phyloP scores from a whole-genome alignment of 2,329 filamentous ascomycete genomes.

The Ophiostoma sp. region DNA sequence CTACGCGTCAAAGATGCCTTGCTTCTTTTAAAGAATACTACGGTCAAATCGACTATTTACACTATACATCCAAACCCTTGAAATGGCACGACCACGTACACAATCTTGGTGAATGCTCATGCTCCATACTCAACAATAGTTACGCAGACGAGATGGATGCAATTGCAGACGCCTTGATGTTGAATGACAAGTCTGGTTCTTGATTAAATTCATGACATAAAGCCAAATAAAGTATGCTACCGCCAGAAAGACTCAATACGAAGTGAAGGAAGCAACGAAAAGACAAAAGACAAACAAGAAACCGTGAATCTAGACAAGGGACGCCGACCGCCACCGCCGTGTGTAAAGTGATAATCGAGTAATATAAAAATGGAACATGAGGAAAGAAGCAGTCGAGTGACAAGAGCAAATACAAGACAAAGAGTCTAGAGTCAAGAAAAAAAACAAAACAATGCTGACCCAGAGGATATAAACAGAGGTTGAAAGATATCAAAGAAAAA shows the following conservation, averaged over 20 bases:
- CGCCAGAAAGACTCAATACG: neutral
- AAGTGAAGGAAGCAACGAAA: neutral
- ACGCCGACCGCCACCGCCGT: constrained; percentile 5
- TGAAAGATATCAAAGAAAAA: neutral
- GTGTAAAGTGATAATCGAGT: neutral
- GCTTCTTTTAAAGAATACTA: neutral
- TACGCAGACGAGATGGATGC: neutral
- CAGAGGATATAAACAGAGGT: constrained; percentile 1
- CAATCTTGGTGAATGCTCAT: neutral
- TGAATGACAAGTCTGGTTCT: neutral
- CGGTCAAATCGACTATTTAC: neutral
- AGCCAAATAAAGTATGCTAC: neutral
- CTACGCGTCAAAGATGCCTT: neutral
- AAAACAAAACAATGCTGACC: neutral
- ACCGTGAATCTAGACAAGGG: neutral
- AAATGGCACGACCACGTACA: neutral
- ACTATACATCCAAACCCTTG: neutral
- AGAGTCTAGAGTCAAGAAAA: neutral
- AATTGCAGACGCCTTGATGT: neutral
- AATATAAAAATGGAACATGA: neutral
- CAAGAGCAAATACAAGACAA: neutral
- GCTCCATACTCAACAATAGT: too few species aligned
- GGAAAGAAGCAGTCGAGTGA: neutral
- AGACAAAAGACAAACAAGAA: neutral
- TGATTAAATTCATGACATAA: neutral